These are phyloP conservation scores for Eimeria maxima DNA, from an alignment of 169 alveolate species.

Conservation along the genomic window DNA sequence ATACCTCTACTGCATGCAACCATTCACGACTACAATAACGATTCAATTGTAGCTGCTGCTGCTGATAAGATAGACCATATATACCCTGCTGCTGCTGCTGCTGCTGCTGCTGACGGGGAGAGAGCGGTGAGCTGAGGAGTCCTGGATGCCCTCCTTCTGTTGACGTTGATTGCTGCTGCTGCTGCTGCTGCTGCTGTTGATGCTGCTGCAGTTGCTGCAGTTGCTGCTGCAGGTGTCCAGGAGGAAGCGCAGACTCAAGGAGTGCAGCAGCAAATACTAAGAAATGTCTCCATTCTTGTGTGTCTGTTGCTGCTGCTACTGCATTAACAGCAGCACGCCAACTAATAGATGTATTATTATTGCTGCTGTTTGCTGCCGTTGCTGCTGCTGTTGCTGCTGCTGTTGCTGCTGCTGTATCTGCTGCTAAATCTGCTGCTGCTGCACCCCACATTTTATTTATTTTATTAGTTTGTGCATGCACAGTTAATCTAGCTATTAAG, in stretches of 20 bases:
- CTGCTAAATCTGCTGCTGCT: neutral
- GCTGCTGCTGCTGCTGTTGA: conserved; percentile 14
- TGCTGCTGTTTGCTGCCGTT: neutral
- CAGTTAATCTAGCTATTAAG: neutral
- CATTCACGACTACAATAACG: neutral
- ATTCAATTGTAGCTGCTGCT: neutral
- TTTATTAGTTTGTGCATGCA: no score
- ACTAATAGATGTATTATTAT: neutral
- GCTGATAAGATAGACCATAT: no score
- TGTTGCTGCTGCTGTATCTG: neutral
- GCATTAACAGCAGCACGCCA: neutral
- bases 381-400: neutral
- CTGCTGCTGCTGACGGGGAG: conserved; percentile 11
- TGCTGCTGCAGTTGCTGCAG: neutral
- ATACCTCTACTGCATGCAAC: conserved; percentile 34
- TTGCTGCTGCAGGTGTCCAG: conserved; percentile 12
- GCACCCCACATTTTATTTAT: no score
- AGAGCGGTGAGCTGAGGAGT: no score
- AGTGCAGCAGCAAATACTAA: conserved; percentile 38
- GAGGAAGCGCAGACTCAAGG: conserved; percentile 17
- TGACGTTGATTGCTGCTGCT: neutral
- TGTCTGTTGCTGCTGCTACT: neutral
- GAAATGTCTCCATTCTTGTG: conserved; percentile 44
- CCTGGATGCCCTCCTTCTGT: no score
- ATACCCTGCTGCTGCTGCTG: no score